Conservation (phyloP, 768 basidiomycete genomes). For the Porpolomopsis calyptriformis region DNA sequence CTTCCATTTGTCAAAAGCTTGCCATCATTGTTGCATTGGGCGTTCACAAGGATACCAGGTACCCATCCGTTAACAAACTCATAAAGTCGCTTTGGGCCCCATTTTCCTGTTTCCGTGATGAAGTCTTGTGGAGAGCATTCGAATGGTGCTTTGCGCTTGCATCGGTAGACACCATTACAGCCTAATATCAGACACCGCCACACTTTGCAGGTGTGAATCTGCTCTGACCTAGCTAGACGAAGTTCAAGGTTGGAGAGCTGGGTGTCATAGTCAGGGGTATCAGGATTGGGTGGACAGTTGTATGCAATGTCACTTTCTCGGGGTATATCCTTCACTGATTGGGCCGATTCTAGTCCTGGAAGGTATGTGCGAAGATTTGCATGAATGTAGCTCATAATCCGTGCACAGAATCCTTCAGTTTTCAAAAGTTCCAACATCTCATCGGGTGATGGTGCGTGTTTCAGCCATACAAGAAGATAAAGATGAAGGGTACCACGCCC, state of each 20-base stretch:
- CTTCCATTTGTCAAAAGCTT: conserved; percentile 29
- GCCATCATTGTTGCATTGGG: conserved; percentile 29
- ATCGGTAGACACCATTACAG: conserved; percentile 14
- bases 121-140: conserved; percentile 8
- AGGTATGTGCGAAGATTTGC: conserved; percentile 24
- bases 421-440: conserved; percentile 17
- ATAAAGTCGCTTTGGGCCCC: conserved; percentile 17
- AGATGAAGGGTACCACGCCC: conserved; percentile 27
- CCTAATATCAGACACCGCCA: conserved; percentile 16
- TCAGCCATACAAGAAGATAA: conserved; percentile 26
- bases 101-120: conserved; percentile 17
- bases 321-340: conserved; percentile 17
- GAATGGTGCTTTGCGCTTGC: conserved; percentile 26
- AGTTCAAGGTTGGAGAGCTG: conserved; percentile 14
- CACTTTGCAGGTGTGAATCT: conserved; percentile 23
- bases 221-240: conserved; percentile 16
- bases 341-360: conserved; percentile 18
- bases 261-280: conserved; percentile 12
- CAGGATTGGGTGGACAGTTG: conserved; percentile 22
- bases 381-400: conserved; percentile 20
- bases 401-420: conserved; percentile 17
- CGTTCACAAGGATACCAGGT: conserved; percentile 16
- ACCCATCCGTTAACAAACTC: conserved; percentile 20
- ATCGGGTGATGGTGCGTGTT: conserved; percentile 19
- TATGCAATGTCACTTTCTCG: conserved; percentile 22